Evolutionary conservation across 2,329 filamentous ascomycete genomes (phyloP).

Genomic region (Pyrenophora seminiperda): DNA sequence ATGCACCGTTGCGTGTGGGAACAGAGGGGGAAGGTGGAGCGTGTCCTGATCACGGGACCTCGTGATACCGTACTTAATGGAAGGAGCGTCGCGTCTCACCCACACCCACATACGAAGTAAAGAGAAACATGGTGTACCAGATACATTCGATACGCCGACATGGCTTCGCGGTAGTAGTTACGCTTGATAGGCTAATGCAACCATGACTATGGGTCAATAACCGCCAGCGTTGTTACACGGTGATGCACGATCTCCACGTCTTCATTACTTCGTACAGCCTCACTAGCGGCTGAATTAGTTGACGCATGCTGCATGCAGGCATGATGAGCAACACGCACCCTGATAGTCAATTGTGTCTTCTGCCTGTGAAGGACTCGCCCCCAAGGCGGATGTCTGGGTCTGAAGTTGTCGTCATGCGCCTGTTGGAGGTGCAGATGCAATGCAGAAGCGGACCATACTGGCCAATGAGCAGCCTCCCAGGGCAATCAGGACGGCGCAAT

Average conservation of each 20-base stretch:
- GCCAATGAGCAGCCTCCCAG: slow-evolving; percentile 20
- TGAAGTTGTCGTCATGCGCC: slow-evolving; percentile 16
- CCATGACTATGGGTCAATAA: neutral
- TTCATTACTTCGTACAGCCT: neutral
- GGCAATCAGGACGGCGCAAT: slow-evolving; percentile 23
- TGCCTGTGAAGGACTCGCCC: slow-evolving; percentile 27
- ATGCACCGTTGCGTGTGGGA: too few species aligned
- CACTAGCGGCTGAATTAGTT: neutral
- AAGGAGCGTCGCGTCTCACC: too few species aligned
- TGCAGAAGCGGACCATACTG: slow-evolving; percentile 17
- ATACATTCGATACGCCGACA: neutral
- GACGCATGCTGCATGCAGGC: neutral
- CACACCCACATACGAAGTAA: too few species aligned
- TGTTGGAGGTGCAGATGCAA: slow-evolving; percentile 19
- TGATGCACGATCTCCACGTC: slow-evolving; percentile 6
- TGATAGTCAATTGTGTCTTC: slow-evolving; percentile 15
- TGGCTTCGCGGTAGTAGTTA: neutral
- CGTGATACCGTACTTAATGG: too few species aligned
- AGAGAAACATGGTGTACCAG: too few species aligned
- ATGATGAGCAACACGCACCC: slow-evolving; percentile 2
- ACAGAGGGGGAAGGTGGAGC: too few species aligned
- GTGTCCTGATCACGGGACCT: too few species aligned
- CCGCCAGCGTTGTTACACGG: slow-evolving; percentile 5
- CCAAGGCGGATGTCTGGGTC: slow-evolving; percentile 21
- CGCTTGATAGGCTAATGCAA: neutral